phyloP scores from a whole-genome alignment of 257 asterid genomes.

The Ilex asprella region DNA sequence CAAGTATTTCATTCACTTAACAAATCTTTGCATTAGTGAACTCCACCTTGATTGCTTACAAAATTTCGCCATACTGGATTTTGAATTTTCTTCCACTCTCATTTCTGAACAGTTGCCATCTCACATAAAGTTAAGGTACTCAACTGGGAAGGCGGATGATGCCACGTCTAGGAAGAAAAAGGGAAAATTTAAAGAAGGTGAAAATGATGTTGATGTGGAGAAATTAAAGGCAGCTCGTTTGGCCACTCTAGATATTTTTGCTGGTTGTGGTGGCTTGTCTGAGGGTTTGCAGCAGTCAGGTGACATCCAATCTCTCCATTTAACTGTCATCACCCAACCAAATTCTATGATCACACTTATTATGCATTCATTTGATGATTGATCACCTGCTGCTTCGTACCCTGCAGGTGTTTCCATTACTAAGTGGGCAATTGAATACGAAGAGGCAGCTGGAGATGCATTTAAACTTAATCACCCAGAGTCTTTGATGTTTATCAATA shows the following conservation, averaged over 20 bases:
- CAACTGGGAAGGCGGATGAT: conserved; percentile 36
- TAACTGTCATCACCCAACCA: not conserved
- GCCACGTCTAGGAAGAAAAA: conserved; percentile 46
- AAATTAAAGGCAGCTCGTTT: conserved; percentile 30
- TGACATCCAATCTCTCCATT: conserved; percentile 19
- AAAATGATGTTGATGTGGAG: conserved; percentile 34
- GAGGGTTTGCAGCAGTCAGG: conserved; percentile 82
- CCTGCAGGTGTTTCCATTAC: conserved; percentile 56
- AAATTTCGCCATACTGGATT: conserved; percentile 5
- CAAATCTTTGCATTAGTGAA: not conserved
- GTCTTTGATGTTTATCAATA: conserved; percentile 63
- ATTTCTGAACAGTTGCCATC: conserved; percentile 67
- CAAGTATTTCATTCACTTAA: no score
- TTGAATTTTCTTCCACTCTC: conserved; percentile 19
- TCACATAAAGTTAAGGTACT: conserved; percentile 48
- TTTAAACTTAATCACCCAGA: conserved; percentile 86
- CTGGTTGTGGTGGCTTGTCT: conserved; percentile 98
- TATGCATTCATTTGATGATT: conserved; percentile 5
- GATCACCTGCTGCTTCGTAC: conserved; percentile 13
- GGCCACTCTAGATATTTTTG: conserved; percentile 79
- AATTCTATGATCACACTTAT: conserved; percentile 7
- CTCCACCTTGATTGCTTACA: conserved; percentile 3
- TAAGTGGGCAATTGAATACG: conserved; percentile 98
- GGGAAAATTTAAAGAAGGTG: conserved; percentile 84
- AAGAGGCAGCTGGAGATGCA: conserved; percentile 87